Evolutionary conservation across 768 basidiomycete species (phyloP), one percentile per base, ranked within the genome.

Genomic region (Termitomyces eurrhizus): DNA sequence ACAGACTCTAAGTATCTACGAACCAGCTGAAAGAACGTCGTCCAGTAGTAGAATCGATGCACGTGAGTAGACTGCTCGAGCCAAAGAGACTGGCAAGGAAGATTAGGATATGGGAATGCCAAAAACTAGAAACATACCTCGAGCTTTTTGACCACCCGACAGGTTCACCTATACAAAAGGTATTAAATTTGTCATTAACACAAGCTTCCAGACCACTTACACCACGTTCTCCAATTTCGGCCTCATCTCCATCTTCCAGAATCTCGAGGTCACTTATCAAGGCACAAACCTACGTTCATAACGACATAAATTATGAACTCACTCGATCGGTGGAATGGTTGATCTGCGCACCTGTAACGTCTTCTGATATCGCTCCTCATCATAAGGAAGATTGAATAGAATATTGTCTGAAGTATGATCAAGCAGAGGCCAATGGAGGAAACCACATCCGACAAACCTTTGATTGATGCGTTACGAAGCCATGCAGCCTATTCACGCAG

Each of bases 21-120:
- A 59, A 81, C 81, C 80, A 42, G 81, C 80, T 18, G 82, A 82
- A 18, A 83, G 72, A 56, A 93, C 92, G 65, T 97, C 95, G 64
- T 97, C 95, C 37, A 98, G 75, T 35, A 96, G 74, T 2, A 98
- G 75, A 21, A 89, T 75, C 0, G 89, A 90, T 2, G 93, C 93
- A 7, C 93, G 82, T 60, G 92, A 93, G 73, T 97, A 95, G 26
- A 97, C 87, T 8, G 94, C 93, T 45, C 95, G 87, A 32, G 93
- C 89, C 21, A 91, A 75, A 0, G 86, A 87, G 21, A 91, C 87
- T 87, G 54, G 0, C 21, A 39, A 55, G 36, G 33, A 37, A 11
- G 18, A 41, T 56, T 33, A 51, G 14, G 12, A 39, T 29, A 24
- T 29, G 13, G 37, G 1, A 8, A 14, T 2, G 5, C 36, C 8